Percentiles rank a stretch among this genome's conserved stretches.
phyloP scores from a whole-genome alignment of 148 eudicot species.

The Camellia lanceoleosa region DNA sequence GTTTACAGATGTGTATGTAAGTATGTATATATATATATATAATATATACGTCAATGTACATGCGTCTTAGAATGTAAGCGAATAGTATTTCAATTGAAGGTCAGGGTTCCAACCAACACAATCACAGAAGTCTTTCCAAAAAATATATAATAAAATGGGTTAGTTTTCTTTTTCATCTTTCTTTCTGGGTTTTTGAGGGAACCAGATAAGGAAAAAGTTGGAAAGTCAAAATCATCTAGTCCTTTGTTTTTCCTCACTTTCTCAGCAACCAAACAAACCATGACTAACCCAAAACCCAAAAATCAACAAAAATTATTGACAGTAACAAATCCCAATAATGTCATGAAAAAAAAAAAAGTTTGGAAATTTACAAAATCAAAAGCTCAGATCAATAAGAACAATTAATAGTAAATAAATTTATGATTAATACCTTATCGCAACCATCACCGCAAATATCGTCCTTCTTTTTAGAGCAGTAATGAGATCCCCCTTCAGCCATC shows the following conservation, averaged over 20 bases:
- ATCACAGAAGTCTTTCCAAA: background rate
- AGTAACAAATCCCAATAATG: slow-evolving; percentile 6
- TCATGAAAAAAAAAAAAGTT: slow-evolving; percentile 5
- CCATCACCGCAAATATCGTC: slow-evolving; percentile 63
- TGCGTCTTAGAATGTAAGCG: background rate
- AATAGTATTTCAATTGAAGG: background rate
- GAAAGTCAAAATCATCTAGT: background rate
- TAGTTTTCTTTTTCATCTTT: too few species aligned
- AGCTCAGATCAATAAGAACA: background rate
- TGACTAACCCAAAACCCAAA: background rate
- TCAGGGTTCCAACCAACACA: background rate
- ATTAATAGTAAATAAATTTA: background rate
- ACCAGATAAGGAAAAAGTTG: slow-evolving; percentile 1
- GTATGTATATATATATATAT: background rate
- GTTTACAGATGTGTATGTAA: background rate
- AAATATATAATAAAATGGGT: too few species aligned
- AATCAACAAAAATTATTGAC: background rate
- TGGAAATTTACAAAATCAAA: background rate
- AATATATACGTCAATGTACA: background rate
- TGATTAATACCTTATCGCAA: slow-evolving; percentile 53
- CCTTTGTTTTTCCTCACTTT: background rate
- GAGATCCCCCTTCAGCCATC: slow-evolving; percentile 75
- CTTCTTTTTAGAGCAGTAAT: slow-evolving; percentile 76
- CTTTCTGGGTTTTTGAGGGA: slow-evolving; percentile 2
- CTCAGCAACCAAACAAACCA: background rate